Evolutionary conservation across 2,329 filamentous ascomycete species (phyloP).

Genomic region (Nothophoma quercina): DNA sequence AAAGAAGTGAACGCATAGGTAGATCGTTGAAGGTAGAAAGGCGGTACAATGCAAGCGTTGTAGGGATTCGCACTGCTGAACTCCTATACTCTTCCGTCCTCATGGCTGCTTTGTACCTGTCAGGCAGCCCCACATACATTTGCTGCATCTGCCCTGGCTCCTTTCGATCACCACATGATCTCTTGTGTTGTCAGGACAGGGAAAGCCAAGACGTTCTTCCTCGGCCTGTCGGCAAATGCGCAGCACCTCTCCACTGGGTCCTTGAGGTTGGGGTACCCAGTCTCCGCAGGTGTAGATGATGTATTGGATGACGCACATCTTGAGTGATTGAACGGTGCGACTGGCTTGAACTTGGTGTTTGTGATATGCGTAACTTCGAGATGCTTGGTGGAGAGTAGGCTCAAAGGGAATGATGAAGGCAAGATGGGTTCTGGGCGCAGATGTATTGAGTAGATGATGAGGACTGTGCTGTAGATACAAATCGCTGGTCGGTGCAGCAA

Average conservation of each 20-base stretch:
- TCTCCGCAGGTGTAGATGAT: conserved; percentile 43
- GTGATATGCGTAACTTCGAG: too few species aligned
- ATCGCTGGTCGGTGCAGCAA: not conserved
- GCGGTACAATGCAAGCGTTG: too few species aligned
- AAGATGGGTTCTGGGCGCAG: not conserved
- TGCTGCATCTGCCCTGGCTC: conserved; percentile 43
- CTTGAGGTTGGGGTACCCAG: conserved; percentile 42
- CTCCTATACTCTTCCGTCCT: too few species aligned
- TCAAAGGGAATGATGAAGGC: not conserved
- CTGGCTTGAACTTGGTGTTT: not conserved
- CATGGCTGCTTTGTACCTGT: too few species aligned
- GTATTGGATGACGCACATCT: conserved; percentile 43
- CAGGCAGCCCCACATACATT: conserved; percentile 44
- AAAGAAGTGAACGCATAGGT: too few species aligned
- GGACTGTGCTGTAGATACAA: not conserved
- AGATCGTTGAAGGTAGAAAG: too few species aligned
- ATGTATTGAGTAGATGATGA: not conserved
- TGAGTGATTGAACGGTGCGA: not conserved
- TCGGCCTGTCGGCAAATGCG: conserved; percentile 40
- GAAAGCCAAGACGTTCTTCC: conserved; percentile 33
- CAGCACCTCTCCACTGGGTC: conserved; percentile 36
- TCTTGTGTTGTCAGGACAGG: conserved; percentile 37
- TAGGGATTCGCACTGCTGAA: too few species aligned
- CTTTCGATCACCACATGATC: conserved; percentile 42
- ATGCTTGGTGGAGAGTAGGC: too few species aligned